These are phyloP conservation scores for Leptographium lundbergii DNA, from an alignment of 2,329 filamentous ascomycete genomes.

Conservation along the genomic window DNA sequence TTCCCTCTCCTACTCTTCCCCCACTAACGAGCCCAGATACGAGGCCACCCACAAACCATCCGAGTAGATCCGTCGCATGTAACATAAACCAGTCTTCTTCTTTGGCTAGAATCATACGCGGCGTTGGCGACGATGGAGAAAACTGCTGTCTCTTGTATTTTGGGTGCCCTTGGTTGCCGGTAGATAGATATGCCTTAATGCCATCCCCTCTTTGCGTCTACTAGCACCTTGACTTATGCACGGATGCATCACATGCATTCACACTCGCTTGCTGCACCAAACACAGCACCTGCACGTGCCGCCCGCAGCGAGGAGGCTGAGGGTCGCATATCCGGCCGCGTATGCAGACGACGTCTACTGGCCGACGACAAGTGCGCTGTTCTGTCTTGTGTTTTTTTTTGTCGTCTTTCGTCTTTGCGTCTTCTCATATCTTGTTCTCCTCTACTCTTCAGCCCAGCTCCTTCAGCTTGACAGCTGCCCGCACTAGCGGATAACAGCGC, in stretches of 20 bases:
- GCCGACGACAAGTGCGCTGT: background rate
- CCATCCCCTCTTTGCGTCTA: slow-evolving; percentile 9
- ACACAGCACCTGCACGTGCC: background rate
- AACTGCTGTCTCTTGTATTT: background rate
- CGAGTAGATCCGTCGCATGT: background rate
- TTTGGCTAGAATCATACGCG: background rate
- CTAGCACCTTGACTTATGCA: background rate
- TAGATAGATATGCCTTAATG: slow-evolving; percentile 7
- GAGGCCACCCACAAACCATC: slow-evolving; percentile 10
- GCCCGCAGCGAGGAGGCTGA: background rate
- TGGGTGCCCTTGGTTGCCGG: background rate
- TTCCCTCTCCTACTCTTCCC: no score
- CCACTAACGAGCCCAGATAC: slow-evolving; percentile 6
- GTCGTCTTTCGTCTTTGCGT: background rate
- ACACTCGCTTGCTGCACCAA: no score
- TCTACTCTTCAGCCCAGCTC: no score
- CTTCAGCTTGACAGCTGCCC: no score
- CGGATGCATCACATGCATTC: background rate
- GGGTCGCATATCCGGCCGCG: slow-evolving; percentile 8
- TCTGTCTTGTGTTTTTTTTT: background rate
- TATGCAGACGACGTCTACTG: background rate
- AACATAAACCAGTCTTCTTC: background rate
- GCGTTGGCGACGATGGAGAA: background rate
- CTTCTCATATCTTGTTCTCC: no score
- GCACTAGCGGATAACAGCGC: no score